Percentiles rank a stretch among this genome's conserved stretches.
Evolutionary conservation across 1,139 yeast genomes (phyloP).

Genomic region (Blastobotrys aristatus): DNA sequence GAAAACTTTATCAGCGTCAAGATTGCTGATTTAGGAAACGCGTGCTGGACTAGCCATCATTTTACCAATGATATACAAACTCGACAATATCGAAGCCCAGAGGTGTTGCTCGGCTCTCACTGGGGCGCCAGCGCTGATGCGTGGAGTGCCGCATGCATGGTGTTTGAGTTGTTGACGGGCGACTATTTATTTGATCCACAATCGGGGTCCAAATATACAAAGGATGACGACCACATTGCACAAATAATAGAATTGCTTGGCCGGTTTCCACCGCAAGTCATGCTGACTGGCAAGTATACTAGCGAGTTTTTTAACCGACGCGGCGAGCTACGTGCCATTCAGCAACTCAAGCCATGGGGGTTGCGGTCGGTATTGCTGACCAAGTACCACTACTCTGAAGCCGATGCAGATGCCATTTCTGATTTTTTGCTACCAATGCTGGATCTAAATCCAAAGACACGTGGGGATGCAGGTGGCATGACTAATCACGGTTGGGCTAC

Average conservation of each 20-base stretch:
- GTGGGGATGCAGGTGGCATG: constrained; percentile 83
- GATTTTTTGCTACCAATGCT: constrained; percentile 73
- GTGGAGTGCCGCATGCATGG: constrained; percentile 80
- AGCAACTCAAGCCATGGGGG: constrained; percentile 64
- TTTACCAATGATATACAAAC: constrained; percentile 84
- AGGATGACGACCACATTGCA: constrained; percentile 84
- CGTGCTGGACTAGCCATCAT: constrained; percentile 68
- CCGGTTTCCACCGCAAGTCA: constrained; percentile 48
- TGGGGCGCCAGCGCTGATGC: constrained; percentile 87
- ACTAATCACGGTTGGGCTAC: constrained; percentile 72
- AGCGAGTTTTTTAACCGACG: constrained; percentile 51
- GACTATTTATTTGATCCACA: constrained; percentile 83
- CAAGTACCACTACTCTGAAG: constrained; percentile 59
- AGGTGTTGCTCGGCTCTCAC: constrained; percentile 57
- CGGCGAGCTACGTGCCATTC: constrained; percentile 52
- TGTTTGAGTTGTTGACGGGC: constrained; percentile 77
- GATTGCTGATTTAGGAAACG: constrained; percentile 83
- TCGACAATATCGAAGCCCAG: constrained; percentile 81
- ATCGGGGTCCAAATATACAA: constrained; percentile 53
- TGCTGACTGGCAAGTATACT: constrained; percentile 51
- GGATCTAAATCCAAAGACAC: constrained; percentile 55
- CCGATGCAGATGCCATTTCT: constrained; percentile 52
- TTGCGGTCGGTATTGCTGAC: constrained; percentile 61
- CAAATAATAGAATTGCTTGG: constrained; percentile 76
- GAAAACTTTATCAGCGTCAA: constrained; percentile 46